These are phyloP conservation scores for Globisporangium irregulare DNA, from an alignment of 352 stramenopile species.

Conservation along the genomic window DNA sequence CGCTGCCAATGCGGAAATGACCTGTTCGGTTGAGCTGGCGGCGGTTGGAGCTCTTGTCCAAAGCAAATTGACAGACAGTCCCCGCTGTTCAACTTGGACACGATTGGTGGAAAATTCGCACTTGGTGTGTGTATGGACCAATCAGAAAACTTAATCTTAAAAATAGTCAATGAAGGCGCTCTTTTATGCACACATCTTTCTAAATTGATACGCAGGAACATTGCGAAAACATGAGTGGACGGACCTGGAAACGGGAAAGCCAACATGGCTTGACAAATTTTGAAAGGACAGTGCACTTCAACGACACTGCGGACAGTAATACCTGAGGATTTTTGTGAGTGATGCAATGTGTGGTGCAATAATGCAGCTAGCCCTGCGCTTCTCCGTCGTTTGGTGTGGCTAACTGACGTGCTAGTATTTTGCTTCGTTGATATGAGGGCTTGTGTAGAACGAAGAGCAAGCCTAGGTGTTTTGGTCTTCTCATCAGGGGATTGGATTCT, in stretches of 20 bases:
- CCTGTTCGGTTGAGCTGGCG: background rate
- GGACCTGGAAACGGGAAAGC: too few species aligned
- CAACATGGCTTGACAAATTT: too few species aligned
- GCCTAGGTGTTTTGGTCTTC: slow-evolving; percentile 3
- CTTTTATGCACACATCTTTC: background rate
- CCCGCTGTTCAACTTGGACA: background rate
- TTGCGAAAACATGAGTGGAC: background rate
- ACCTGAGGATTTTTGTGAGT: too few species aligned
- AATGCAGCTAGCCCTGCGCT: too few species aligned
- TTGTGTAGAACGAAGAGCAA: too few species aligned
- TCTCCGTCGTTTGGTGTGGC: too few species aligned
- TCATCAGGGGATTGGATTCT: slow-evolving; percentile 9
- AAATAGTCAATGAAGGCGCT: too few species aligned
- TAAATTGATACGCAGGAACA: background rate
- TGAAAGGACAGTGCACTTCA: too few species aligned
- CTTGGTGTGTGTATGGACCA: background rate
- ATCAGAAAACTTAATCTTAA: background rate
- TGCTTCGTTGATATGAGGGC: too few species aligned
- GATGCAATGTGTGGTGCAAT: too few species aligned
- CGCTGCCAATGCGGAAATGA: slow-evolving; percentile 14
- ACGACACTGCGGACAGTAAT: too few species aligned
- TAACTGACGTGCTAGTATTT: too few species aligned
- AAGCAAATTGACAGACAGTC: background rate
- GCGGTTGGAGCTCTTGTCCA: background rate
- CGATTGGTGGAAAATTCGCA: background rate